Evolutionary conservation across 192 early-diverging fungal genomes (phyloP).

Genomic region (Backusella luteola): DNA sequence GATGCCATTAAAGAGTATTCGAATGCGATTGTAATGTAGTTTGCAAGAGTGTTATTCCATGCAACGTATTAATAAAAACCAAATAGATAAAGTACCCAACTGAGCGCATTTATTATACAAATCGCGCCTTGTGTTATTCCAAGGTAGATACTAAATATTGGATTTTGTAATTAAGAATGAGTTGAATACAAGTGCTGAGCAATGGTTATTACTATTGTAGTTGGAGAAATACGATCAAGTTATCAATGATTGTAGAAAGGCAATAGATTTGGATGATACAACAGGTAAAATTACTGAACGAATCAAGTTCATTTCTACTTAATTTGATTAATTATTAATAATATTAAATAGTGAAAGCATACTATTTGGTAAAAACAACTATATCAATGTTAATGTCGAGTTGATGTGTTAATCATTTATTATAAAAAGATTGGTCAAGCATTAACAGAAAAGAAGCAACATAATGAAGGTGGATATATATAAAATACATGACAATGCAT

Average conservation of each 20-base stretch:
- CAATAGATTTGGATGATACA: constrained; percentile 63
- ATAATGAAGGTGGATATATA: constrained; percentile 23
- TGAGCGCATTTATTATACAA: constrained; percentile 76
- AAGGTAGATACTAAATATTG: constrained; percentile 35
- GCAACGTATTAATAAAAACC: not conserved
- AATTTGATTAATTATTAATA: not conserved
- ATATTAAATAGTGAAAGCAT: constrained; percentile 57
- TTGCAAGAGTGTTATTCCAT: not conserved
- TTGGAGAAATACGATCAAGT: constrained; percentile 55
- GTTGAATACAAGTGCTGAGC: too few species aligned
- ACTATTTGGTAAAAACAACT: constrained; percentile 55
- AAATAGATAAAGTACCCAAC: constrained; percentile 58
- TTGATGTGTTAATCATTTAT: not conserved
- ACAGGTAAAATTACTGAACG: constrained; percentile 36
- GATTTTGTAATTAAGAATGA: too few species aligned
- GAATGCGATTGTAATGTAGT: constrained; percentile 62
- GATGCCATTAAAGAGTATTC: constrained; percentile 73
- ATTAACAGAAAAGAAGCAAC: constrained; percentile 29
- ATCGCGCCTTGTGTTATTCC: constrained; percentile 74
- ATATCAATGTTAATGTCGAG: not conserved
- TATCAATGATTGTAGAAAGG: constrained; percentile 61
- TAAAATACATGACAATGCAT: not conserved
- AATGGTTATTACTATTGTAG: constrained; percentile 10
- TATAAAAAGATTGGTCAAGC: constrained; percentile 30
- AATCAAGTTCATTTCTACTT: too few species aligned